A percentile compares a stretch with the other conserved stretches of the same genome.
Conservation (phyloP, 139 green algal species). For the Micractinium conductrix region DNA sequence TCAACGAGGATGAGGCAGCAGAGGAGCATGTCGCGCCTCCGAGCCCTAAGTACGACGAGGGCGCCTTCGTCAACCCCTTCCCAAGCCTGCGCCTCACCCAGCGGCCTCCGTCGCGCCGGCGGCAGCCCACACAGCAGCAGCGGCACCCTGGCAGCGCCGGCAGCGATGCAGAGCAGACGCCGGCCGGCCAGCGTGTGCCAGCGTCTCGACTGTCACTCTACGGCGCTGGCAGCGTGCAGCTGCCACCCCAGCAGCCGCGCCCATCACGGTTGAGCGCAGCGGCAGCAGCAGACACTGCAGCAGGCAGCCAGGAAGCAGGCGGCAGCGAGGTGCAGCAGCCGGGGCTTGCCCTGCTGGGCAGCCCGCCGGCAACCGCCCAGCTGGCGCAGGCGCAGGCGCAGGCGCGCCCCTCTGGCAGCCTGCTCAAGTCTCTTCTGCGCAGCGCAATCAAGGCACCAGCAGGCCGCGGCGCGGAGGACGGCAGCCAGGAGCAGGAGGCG, state of each 20-base stretch:
- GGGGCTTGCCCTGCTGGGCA: neutral
- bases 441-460: slow-evolving; percentile 15
- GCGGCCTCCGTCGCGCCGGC: neutral
- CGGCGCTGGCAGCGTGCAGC: neutral
- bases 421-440: slow-evolving; percentile 30
- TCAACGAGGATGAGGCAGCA: neutral
- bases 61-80: slow-evolving; percentile 66
- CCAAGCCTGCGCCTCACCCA: slow-evolving; percentile 31
- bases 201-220: neutral
- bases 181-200: neutral
- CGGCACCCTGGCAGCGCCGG: neutral
- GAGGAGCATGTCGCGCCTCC: slow-evolving; percentile 56
- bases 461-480: neutral
- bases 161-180: neutral
- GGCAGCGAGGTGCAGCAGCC: too few relatives aligned
- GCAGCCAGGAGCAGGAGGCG: neutral
- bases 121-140: neutral
- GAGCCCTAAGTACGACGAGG: slow-evolving; percentile 97
- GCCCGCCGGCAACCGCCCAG: neutral
- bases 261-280: neutral
- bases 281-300: too few relatives aligned
- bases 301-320: too few relatives aligned
- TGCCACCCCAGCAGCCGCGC: neutral
- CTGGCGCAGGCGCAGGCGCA: slow-evolving; percentile 11
- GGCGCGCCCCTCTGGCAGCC: neutral